Percentiles rank a stretch among this genome's conserved stretches.
Evolutionary conservation across 192 early-diverging fungal genomes (phyloP).

Genomic region (Coemansia javaensis): DNA sequence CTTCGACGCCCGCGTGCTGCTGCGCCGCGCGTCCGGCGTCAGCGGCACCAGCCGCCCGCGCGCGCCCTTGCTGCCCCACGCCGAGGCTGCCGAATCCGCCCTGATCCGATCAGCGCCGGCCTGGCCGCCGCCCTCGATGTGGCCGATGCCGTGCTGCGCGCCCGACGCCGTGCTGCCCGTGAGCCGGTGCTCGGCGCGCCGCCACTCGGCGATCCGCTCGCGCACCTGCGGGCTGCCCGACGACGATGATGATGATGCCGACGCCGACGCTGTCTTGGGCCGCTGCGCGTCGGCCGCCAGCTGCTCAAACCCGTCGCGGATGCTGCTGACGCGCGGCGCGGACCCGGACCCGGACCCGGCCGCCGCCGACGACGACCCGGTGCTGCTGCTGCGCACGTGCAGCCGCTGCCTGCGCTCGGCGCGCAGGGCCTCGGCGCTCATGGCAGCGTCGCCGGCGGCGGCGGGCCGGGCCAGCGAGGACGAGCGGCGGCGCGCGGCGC

Average conservation of each 20-base stretch:
- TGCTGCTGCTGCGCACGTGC: slow-evolving; percentile 37
- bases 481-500: slow-evolving; percentile 13
- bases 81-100: not conserved
- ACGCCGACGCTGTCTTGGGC: not conserved
- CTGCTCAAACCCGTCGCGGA: slow-evolving; percentile 42
- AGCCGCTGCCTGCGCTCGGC: slow-evolving; percentile 1
- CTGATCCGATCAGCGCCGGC: too few relatives aligned
- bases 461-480: slow-evolving; percentile 9
- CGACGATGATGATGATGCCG: not conserved
- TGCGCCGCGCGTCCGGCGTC: slow-evolving; percentile 16
- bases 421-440: slow-evolving; percentile 2
- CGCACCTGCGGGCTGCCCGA: slow-evolving; percentile 12
- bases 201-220: slow-evolving; percentile 49
- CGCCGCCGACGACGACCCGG: slow-evolving; percentile 12
- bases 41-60: slow-evolving; percentile 16
- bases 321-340: slow-evolving; percentile 36
- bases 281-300: slow-evolving; percentile 4
- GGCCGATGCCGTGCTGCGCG: slow-evolving; percentile 30
- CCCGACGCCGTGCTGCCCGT: slow-evolving; percentile 10
- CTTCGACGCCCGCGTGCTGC: slow-evolving; percentile 17
- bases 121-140: slow-evolving; percentile 28
- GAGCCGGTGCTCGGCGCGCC: slow-evolving; percentile 15
- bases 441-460: not conserved
- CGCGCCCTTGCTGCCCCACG: too few relatives aligned
- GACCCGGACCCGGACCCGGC: too few relatives aligned